phyloP scores from a whole-genome alignment of 1,284 basidiomycete species.

The Farysia itapuensis region DNA sequence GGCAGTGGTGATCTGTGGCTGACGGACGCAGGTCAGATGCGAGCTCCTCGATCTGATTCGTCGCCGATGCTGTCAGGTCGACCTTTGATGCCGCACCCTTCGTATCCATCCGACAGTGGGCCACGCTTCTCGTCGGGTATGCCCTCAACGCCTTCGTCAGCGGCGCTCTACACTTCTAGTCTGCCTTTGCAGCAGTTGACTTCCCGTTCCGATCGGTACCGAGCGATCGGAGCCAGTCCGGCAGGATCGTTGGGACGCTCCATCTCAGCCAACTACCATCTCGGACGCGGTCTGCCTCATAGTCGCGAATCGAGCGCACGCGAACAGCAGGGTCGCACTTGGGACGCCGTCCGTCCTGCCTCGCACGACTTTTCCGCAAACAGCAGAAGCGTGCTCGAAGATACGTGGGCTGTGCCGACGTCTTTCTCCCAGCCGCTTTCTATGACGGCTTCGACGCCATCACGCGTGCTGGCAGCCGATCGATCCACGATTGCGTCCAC shows the following conservation, averaged over 20 bases:
- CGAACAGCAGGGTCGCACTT: not conserved
- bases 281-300: slow-evolving; percentile 5
- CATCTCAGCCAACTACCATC: slow-evolving; percentile 20
- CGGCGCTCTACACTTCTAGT: slow-evolving; percentile 1
- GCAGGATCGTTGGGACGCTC: slow-evolving; percentile 15
- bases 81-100: slow-evolving; percentile 13
- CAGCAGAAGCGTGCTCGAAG: not conserved
- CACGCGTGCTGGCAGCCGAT: slow-evolving; percentile 23
- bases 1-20: too few species aligned
- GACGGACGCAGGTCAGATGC: not conserved
- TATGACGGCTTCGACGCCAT: slow-evolving; percentile 13
- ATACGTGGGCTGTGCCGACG: not conserved
- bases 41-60: not conserved
- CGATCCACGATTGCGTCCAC: slow-evolving; percentile 11
- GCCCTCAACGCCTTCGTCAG: slow-evolving; percentile 14
- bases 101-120: slow-evolving; percentile 9
- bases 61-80: slow-evolving; percentile 25
- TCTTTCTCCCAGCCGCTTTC: slow-evolving; percentile 16
- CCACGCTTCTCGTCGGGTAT: slow-evolving; percentile 8
- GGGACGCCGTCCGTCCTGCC: not conserved
- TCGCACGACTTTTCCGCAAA: not conserved
- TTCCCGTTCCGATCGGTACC: slow-evolving; percentile 27
- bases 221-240: slow-evolving; percentile 18
- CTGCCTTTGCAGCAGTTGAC: slow-evolving; percentile 5
- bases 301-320: slow-evolving; percentile 1